These are phyloP conservation scores for Yamadazyma sp. DNA, from an alignment of 805 yeast species.

Conservation along the genomic window DNA sequence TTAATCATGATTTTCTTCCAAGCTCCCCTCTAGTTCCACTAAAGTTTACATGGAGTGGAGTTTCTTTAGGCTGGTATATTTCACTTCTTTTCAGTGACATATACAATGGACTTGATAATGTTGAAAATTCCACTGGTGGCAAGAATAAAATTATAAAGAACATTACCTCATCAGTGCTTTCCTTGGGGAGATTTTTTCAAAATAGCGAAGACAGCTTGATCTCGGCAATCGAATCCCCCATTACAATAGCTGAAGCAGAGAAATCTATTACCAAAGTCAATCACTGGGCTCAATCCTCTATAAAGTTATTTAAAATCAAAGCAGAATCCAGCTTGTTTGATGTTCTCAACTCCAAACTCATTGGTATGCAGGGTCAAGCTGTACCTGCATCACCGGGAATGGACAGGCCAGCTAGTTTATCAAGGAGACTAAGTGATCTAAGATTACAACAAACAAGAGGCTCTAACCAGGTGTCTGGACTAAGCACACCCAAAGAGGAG, in stretches of 20 bases:
- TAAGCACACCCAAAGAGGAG: conserved; percentile 32
- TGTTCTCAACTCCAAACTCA: conserved; percentile 15
- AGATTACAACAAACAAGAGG: conserved; percentile 31
- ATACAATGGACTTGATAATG: conserved; percentile 30
- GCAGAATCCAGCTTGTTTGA: conserved; percentile 19
- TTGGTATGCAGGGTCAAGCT: conserved; percentile 13
- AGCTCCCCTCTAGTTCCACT: conserved; percentile 43
- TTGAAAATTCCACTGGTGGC: conserved; percentile 22
- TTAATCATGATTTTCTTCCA: conserved; percentile 44
- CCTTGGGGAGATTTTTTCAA: conserved; percentile 35
- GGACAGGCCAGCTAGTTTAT: conserved; percentile 48
- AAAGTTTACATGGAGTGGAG: conserved; percentile 59
- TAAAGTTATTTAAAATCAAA: conserved; percentile 50
- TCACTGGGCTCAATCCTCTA: conserved; percentile 52
- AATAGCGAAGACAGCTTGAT: conserved; percentile 8
- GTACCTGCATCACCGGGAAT: conserved; percentile 35
- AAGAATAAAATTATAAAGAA: conserved; percentile 40
- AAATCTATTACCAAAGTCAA: conserved; percentile 38
- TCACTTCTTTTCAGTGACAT: conserved; percentile 63
- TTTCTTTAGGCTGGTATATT: conserved; percentile 75
- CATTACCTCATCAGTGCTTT: conserved; percentile 32
- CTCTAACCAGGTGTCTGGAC: conserved; percentile 22
- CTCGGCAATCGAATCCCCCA: conserved; percentile 14
- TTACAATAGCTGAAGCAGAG: conserved; percentile 24
- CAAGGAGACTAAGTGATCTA: conserved; percentile 48